phyloP scores from a whole-genome alignment of 345 rosid genomes.

The Eucalyptus cloeziana region DNA sequence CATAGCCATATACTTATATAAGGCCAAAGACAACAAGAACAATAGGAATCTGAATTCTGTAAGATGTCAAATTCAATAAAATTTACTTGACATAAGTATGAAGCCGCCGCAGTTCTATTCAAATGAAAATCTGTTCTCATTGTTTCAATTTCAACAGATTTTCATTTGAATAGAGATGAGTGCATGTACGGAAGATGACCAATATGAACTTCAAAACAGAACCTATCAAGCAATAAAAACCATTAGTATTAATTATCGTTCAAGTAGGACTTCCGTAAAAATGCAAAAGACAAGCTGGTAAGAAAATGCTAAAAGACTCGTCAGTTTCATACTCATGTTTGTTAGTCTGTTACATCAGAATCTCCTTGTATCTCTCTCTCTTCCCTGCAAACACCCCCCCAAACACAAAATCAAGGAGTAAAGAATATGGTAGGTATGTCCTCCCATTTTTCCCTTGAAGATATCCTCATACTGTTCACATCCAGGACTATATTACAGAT shows the following conservation, averaged over 20 bases:
- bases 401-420: too few relatives aligned
- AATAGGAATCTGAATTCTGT: not conserved
- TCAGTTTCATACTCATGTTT: not conserved
- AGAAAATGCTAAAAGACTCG: not conserved
- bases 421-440: too few relatives aligned
- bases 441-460: too few relatives aligned
- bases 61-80: not conserved
- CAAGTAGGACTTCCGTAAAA: not conserved
- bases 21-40: not conserved
- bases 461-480: too few relatives aligned
- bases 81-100: not conserved
- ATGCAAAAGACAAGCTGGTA: not conserved
- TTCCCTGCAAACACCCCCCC: not conserved
- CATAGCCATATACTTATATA: not conserved
- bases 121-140: too few relatives aligned
- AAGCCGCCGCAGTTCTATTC: too few relatives aligned
- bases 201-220: slow-evolving; percentile 62
- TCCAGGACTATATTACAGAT: too few relatives aligned
- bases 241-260: not conserved
- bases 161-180: not conserved
- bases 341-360: not conserved
- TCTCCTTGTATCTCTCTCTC: not conserved
- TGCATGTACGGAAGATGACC: slow-evolving; percentile 58
- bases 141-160: too few relatives aligned
- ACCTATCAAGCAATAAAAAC: slow-evolving; percentile 13